A percentile compares a stretch with the other conserved stretches of the same genome.
phyloP scores from a whole-genome alignment of 768 basidiomycete genomes.

The Panaeolus cyanescens region DNA sequence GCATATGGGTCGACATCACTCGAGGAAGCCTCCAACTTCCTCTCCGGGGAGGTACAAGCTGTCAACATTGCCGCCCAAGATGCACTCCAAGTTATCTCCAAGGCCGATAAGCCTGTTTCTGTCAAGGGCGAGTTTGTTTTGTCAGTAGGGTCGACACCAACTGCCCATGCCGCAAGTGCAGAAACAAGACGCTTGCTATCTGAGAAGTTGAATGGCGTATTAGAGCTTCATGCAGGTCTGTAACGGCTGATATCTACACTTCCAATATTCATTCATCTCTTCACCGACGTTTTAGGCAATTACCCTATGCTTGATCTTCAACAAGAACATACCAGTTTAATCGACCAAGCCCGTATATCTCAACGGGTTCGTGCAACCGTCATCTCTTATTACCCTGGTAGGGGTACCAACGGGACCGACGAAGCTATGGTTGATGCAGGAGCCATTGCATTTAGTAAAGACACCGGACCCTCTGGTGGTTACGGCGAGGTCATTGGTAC shows the following conservation, averaged over 20 bases:
- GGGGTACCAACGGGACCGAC: conserved; percentile 60
- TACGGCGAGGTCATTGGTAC: conserved; percentile 74
- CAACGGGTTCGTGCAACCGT: conserved; percentile 73
- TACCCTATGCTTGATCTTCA: conserved; percentile 86
- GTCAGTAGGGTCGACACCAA: conserved; percentile 86
- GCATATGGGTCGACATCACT: conserved; percentile 76
- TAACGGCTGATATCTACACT: not conserved
- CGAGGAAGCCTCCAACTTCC: conserved; percentile 62
- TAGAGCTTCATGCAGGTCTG: conserved; percentile 79
- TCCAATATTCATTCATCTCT: not conserved
- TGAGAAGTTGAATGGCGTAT: conserved; percentile 51
- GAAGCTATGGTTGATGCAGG: conserved; percentile 85
- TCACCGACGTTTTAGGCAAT: conserved; percentile 51
- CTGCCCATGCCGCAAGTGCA: conserved; percentile 75
- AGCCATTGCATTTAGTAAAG: conserved; percentile 86
- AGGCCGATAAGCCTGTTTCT: conserved; percentile 28
- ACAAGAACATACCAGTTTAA: conserved; percentile 73
- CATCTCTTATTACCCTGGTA: conserved; percentile 76
- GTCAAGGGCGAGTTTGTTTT: conserved; percentile 61
- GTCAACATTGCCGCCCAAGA: conserved; percentile 67
- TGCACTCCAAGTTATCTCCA: conserved; percentile 48
- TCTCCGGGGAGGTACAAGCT: conserved; percentile 68
- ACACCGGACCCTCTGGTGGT: conserved; percentile 70
- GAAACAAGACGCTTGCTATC: conserved; percentile 47
- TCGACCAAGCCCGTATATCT: conserved; percentile 57